Conservation (phyloP, 2,329 filamentous ascomycete species). For the Ophiostoma novo-ulmi region DNA sequence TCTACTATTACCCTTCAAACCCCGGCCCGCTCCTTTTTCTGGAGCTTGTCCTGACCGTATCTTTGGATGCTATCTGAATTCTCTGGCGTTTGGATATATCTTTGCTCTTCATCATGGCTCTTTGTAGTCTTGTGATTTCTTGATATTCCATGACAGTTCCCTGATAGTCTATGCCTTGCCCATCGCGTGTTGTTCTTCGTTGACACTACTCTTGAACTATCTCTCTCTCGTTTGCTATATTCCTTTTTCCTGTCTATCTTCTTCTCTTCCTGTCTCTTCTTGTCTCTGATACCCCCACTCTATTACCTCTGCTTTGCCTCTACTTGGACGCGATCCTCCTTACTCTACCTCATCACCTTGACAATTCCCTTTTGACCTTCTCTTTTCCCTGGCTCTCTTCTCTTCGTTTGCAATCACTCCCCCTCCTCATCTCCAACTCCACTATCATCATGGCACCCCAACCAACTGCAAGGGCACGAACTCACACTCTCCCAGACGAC, state of each 20-base stretch:
- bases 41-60: neutral
- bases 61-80: neutral
- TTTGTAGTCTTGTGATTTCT: neutral
- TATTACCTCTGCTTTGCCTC: neutral
- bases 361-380: neutral
- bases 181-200: neutral
- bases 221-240: neutral
- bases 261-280: neutral
- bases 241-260: conserved; percentile 3
- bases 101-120: neutral
- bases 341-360: neutral
- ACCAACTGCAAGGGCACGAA: conserved; percentile 18
- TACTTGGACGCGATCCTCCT: neutral
- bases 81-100: neutral
- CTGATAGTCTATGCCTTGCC: neutral
- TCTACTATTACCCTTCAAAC: too few species aligned
- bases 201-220: neutral
- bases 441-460: conserved; percentile 25
- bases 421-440: neutral
- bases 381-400: neutral
- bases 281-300: conserved; percentile 2
- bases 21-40: neutral
- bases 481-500: conserved; percentile 28
- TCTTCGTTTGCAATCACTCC: neutral
- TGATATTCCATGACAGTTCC: neutral